Base-by-base conservation (phyloP, 441 rosid genomes). In the Croton laevigatus region DNA sequence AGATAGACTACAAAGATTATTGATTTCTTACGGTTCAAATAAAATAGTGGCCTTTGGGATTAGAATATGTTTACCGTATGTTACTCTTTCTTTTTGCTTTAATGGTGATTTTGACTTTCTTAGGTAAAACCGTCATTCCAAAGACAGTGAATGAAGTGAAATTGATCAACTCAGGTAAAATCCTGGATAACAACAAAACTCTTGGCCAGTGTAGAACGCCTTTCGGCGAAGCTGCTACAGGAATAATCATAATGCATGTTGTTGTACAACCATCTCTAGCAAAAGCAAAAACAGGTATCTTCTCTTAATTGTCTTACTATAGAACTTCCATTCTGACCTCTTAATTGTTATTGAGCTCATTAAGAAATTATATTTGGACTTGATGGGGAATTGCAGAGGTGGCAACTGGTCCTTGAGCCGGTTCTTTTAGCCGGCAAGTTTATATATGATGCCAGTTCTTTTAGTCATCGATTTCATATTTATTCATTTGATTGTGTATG, bases 151-250 rank as follows among this genome's bases (percentile, higher is more conserved):
- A 79, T 76, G 98, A 93, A 83, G 82, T 93, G 72, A 93, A 93
- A 81, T 78, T 93, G 84, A 89, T 93, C 17, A 85, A 87, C 80
- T 89, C 91, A 2, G 98, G 97, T 40, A 93, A 91, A 82, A 85
- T 91, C 67, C 78, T 91, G 91, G 98, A 93, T 69, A 93, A 89
- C 69, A 85, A 67, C 83, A 91, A 81, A 81, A 89, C 94, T 32
- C 91, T 91, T 73, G 96, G 88, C 13, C 97, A 88, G 86, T 93
- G 94, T 81, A 91, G 84, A 80, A 76, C 76, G 54, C 97, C 96
- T 11, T 86, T 79, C 54, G 88, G 91, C 46, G 98, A 93, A 19
- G 79, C 77, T 72, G 78, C 86, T 0, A 94, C 87, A 20, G 91
- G 85, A 27, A 71, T 71, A 23, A 76, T 82, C 62, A 81, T 88